Evolutionary conservation across 768 basidiomycete genomes (phyloP).

Genomic region (Candolleomyces efflorescens): DNA sequence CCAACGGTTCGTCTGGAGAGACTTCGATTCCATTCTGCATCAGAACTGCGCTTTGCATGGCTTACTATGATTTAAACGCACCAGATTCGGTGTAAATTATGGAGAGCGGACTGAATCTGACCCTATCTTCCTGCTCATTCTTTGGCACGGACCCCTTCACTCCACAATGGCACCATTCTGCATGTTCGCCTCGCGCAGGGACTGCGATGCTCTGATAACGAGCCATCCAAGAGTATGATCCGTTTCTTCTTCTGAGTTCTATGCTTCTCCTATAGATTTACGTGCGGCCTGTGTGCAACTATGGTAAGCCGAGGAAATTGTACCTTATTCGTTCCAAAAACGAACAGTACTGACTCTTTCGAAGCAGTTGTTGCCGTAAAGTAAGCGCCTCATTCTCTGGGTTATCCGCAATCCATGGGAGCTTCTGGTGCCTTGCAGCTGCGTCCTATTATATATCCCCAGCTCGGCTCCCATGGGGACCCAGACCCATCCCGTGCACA

Average conservation of each 20-base stretch:
- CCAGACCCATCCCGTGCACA: no score
- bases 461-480: no score
- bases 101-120: no score
- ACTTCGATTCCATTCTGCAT: not conserved
- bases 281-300: not conserved
- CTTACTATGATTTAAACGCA: no score
- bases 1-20: not conserved
- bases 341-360: not conserved
- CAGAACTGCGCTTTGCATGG: not conserved
- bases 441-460: not conserved
- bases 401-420: not conserved
- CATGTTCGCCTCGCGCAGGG: no score
- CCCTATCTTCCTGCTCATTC: no score
- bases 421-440: conserved; percentile 1
- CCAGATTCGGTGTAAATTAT: no score
- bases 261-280: not conserved
- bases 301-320: not conserved
- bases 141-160: no score
- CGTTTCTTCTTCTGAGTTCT: not conserved
- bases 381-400: not conserved
- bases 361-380: not conserved
- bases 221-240: no score
- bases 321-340: not conserved
- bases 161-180: no score
- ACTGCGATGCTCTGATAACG: no score